These are phyloP conservation scores for Cryptosporidium tyzzeri DNA, from an alignment of 169 alveolate species.

Conservation along the genomic window DNA sequence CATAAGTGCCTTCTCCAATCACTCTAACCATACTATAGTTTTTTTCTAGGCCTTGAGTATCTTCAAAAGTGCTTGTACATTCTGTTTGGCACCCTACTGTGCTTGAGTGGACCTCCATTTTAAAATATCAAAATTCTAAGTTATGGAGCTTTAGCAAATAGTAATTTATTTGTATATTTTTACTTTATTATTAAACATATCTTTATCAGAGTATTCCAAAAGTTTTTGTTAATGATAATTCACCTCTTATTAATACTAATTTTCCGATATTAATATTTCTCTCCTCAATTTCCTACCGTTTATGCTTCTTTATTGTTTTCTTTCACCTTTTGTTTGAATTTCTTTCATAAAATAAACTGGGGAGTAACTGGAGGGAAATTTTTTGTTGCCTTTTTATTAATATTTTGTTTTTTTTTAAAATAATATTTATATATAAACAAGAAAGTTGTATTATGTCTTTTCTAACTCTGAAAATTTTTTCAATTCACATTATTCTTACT, in stretches of 20 bases:
- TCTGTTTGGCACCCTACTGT: conserved; percentile 72
- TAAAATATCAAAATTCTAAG: not conserved
- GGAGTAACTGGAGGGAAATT: conserved; percentile 68
- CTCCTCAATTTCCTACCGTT: not conserved
- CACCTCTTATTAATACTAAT: not conserved
- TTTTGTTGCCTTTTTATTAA: not conserved
- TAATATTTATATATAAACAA: not conserved
- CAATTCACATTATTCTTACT: too few relatives aligned
- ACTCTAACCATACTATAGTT: conserved; percentile 70
- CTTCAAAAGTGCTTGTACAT: conserved; percentile 63
- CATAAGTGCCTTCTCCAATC: conserved; percentile 89
- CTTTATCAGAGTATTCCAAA: not conserved
- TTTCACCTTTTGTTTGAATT: not conserved
- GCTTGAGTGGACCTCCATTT: conserved; percentile 65
- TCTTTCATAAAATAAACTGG: not conserved
- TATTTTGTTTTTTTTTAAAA: not conserved
- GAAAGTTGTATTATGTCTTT: not conserved
- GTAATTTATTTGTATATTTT: not conserved
- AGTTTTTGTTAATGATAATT: not conserved
- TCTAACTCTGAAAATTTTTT: not conserved
- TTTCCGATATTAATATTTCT: not conserved
- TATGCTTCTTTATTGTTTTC: not conserved
- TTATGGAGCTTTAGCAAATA: not conserved
- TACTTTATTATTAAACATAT: not conserved
- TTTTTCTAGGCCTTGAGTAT: conserved; percentile 44